These are phyloP conservation scores for Pachysandra terminalis DNA, from an alignment of 164 flowering plant genomes.

Conservation along the genomic window DNA sequence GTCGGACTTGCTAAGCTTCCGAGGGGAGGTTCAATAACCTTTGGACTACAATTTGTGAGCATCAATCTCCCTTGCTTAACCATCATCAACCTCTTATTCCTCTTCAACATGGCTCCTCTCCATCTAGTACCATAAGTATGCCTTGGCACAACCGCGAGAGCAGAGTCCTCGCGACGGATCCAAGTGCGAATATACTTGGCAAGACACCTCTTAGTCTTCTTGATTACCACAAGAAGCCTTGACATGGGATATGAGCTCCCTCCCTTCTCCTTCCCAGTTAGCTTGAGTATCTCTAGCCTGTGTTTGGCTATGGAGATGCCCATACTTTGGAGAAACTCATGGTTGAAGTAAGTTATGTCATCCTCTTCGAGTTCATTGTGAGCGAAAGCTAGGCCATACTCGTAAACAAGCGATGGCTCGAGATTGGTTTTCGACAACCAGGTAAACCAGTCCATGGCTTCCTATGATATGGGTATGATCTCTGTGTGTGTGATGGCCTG, in stretches of 20 bases:
- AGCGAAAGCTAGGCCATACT: conserved; percentile 57
- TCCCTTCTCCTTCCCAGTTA: conserved; percentile 46
- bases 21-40: conserved; percentile 12
- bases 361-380: conserved; percentile 68
- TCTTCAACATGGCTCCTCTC: conserved; percentile 59
- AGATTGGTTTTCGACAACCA: conserved; percentile 71
- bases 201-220: conserved; percentile 44
- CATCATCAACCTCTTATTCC: conserved; percentile 35
- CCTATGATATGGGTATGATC: background rate
- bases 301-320: conserved; percentile 83
- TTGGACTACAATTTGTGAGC: conserved; percentile 50
- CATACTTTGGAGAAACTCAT: conserved; percentile 80
- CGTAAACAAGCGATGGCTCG: conserved; percentile 51
- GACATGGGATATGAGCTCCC: conserved; percentile 32
- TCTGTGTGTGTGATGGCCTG: conserved; percentile 2
- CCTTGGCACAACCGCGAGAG: conserved; percentile 50
- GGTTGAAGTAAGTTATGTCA: conserved; percentile 65
- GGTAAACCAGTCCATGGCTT: conserved; percentile 77
- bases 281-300: conserved; percentile 80
- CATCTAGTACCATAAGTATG: conserved; percentile 39
- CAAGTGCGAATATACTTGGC: conserved; percentile 35
- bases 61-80: conserved; percentile 42
- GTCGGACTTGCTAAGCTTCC: conserved; percentile 23
- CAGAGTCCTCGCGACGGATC: conserved; percentile 45
- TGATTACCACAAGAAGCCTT: conserved; percentile 46